Evolutionary conservation across 208 protist genomes (phyloP), one percentile per base, ranked within the genome.

Genomic region (Tritrichomonas musculus): DNA sequence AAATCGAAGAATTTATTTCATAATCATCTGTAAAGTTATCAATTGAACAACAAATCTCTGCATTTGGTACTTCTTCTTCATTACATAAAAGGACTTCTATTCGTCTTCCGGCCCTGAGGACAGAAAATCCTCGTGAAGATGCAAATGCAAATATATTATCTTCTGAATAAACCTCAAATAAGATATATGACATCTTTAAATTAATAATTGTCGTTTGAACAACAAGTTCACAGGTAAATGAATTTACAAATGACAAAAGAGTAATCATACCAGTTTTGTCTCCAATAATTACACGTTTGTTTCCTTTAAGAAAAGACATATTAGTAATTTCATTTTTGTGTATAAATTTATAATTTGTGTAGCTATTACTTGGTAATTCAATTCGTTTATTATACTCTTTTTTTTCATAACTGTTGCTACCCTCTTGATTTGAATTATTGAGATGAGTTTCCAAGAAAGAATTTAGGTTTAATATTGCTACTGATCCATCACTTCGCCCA

Each of bases 291-390:
- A 82, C 11, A 50, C 73, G 33, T 50, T 47, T 50, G 25, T 82
- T 30, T 8, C 49, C 41, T 8, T 41, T 30, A n/a, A 82, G 33
- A 39, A 82, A 82, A 50, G 36, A 33, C 11, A 82, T 8, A 27
- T 82, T 50, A 4, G 73, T 82, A 50, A 82, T 82, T 22, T 14
- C n/a, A 50, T 44, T 9, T 41, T 82, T 47, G 41, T 82, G 73
- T 50, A 82, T 82, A 30, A 82, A 25, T 82, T 82, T 82, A 50
- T 82, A 82, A n/a, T n/a, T n/a, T n/a, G n/a, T n/a, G n/a, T n/a
- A n/a, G n/a, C n/a, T n/a, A n/a, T n/a, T n/a, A n/a, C n/a, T n/a
- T n/a, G n/a, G n/a, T n/a, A n/a, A n/a, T n/a, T n/a, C n/a, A n/a
- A n/a, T n/a, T n/a, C n/a, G n/a, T n/a, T n/a, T n/a, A n/a, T n/a